Percentiles rank a stretch among this genome's conserved stretches.
Evolutionary conservation across 768 basidiomycete genomes (phyloP).

Genomic region (Lentinula raphanica): DNA sequence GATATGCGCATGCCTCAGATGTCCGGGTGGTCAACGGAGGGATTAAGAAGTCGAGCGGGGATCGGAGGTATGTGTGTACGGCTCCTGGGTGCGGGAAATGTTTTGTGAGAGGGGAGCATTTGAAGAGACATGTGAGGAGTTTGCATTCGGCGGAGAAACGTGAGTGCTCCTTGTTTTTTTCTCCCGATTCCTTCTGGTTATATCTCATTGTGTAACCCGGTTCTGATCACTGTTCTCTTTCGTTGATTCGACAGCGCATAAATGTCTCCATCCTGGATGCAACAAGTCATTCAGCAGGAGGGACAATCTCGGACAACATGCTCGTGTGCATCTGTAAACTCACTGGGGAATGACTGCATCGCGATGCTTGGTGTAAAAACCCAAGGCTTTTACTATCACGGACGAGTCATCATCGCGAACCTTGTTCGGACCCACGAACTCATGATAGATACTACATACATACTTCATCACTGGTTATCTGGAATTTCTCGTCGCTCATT

Average conservation of each 20-base stretch:
- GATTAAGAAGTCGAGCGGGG: constrained; percentile 11
- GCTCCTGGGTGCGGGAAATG: constrained; percentile 48
- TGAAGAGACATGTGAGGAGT: constrained; percentile 49
- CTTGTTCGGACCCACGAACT: no score
- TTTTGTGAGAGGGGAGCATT: constrained; percentile 51
- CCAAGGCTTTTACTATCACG: no score
- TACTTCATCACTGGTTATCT: no score
- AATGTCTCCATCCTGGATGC: constrained; percentile 39
- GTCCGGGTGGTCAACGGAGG: constrained; percentile 4
- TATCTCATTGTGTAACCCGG: no score
- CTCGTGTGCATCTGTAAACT: constrained; percentile 29
- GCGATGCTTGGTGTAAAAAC: no score
- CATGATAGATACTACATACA: no score
- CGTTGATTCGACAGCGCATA: constrained; percentile 28
- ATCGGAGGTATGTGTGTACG: constrained; percentile 38
- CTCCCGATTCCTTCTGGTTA: no score
- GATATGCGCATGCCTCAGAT: background rate
- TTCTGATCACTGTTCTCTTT: no score
- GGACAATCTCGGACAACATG: constrained; percentile 50
- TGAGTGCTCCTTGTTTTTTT: constrained; percentile 25
- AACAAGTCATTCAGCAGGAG: constrained; percentile 40
- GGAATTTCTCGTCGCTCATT: no score
- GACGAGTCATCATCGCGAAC: no score
- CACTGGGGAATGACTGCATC: no score
- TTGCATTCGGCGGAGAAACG: constrained; percentile 55